Evolutionary conservation across 768 basidiomycete species (phyloP).

Genomic region (Hydnomerulius pinastri): DNA sequence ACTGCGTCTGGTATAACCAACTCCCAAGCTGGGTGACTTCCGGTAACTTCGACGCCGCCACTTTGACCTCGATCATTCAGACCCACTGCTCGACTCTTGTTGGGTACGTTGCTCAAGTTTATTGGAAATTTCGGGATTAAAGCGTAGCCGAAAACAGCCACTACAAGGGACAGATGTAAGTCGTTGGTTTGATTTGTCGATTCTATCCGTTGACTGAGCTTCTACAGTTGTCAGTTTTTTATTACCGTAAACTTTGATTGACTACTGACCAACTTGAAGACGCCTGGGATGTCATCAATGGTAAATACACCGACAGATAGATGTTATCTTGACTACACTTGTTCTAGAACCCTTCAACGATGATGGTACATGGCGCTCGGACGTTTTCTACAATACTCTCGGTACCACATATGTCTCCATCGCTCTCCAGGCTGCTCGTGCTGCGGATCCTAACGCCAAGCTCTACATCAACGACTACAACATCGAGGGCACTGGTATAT

Average conservation of each 20-base stretch:
- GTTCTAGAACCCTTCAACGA: slow-evolving; percentile 46
- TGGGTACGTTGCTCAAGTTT: no score
- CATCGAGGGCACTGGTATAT: slow-evolving; percentile 25
- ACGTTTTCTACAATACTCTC: slow-evolving; percentile 55
- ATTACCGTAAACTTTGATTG: no score
- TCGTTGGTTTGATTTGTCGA: no score
- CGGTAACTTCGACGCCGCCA: slow-evolving; percentile 11
- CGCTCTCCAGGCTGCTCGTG: slow-evolving; percentile 42
- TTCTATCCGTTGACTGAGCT: not conserved
- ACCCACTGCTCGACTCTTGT: slow-evolving; percentile 20
- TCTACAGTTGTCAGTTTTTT: not conserved
- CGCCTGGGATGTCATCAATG: slow-evolving; percentile 24
- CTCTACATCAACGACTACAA: slow-evolving; percentile 36
- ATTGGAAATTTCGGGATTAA: no score
- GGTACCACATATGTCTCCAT: slow-evolving; percentile 49
- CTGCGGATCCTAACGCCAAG: slow-evolving; percentile 32
- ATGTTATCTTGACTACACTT: no score
- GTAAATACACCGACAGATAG: not conserved
- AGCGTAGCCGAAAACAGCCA: slow-evolving; percentile 18
- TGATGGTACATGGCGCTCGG: slow-evolving; percentile 55
- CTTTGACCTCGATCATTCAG: slow-evolving; percentile 16
- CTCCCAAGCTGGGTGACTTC: slow-evolving; percentile 17
- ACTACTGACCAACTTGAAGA: slow-evolving; percentile 11
- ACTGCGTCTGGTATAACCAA: slow-evolving; percentile 19
- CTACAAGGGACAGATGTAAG: slow-evolving; percentile 18